These are phyloP conservation scores for Pichia manshurica DNA, from an alignment of 805 yeast species.

Conservation along the genomic window DNA sequence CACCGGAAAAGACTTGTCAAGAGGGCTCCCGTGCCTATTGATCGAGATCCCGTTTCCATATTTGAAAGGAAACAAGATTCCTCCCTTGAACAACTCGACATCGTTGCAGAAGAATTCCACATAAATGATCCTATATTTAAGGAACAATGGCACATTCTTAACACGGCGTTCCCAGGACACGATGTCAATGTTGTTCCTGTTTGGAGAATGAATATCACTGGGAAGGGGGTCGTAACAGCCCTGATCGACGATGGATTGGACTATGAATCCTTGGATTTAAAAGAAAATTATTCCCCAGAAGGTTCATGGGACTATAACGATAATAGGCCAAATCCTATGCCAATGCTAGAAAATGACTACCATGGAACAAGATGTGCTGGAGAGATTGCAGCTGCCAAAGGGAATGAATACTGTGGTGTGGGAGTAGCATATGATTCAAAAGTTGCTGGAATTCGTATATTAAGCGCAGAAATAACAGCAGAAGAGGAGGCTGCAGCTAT, in stretches of 20 bases:
- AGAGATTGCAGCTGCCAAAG: constrained; percentile 83
- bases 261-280: constrained; percentile 67
- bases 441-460: constrained; percentile 85
- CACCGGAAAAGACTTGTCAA: constrained; percentile 48
- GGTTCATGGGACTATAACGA: constrained; percentile 96
- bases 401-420: constrained; percentile 84
- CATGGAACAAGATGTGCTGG: constrained; percentile 99
- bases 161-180: constrained; percentile 64
- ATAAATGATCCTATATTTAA: constrained; percentile 81
- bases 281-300: constrained; percentile 56
- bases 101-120: constrained; percentile 45
- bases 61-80: constrained; percentile 40
- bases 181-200: constrained; percentile 84
- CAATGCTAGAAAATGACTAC: constrained; percentile 72
- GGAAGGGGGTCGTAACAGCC: constrained; percentile 77
- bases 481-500: constrained; percentile 91
- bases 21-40: constrained; percentile 50
- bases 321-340: constrained; percentile 69
- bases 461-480: constrained; percentile 71
- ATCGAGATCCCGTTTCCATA: not conserved
- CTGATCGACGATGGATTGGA: constrained; percentile 94
- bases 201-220: constrained; percentile 80
- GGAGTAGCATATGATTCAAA: constrained; percentile 90
- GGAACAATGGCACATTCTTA: constrained; percentile 89
- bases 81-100: constrained; percentile 39